Evolutionary conservation across 208 protist species (phyloP), one percentile per base, ranked within the genome.

Genomic region (Acanthamoeba royreba): DNA sequence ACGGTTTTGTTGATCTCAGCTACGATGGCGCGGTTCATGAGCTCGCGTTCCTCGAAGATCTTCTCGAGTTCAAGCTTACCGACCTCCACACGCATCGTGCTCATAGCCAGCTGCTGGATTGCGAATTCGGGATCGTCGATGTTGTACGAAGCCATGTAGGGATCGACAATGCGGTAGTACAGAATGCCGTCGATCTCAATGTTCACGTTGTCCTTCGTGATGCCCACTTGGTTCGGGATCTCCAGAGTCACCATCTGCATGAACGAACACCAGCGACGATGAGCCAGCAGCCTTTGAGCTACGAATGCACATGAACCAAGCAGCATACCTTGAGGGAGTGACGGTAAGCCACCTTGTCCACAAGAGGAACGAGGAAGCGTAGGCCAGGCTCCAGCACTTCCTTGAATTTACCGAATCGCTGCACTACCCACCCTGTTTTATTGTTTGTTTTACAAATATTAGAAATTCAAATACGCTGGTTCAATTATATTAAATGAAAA

Each of bases 51-150:
- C 63, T 97, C 94, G 69, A 99, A 99, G 7, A 98, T 97, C 85
- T 93, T 98, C 94, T 99, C 98, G 4, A 99, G 97, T 22, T 96
- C 96, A 92, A 99, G 96, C 77, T 98, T 98, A 61, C 98, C 98
- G 92, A 99, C 98, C 94, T 99, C 98, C 1, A 92, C 58, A 17
- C 98, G 98, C 98, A 99, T 99, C n/a, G 98, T 99, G 19, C 98
- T 99, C 95, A 99, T 98, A 0, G 98, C 98, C 38, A 99, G 96
- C 95, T 99, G 99, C 38, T 98, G 98, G 28, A 99, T 92, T 92
- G 99, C 99, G 95, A 98, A 99, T 43, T 99, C 97, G 8, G 98
- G 98, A 94, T 99, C 98, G 49, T 99, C 98, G 92, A 99, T 98
- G 92, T 99, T 96, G 95, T 97, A 97, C 22, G 94, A 95, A 2